A percentile compares a stretch with the other conserved stretches of the same genome.
phyloP scores from a whole-genome alignment of 495 filamentous ascomycete species.

The Sphaerosporella brunnea region DNA sequence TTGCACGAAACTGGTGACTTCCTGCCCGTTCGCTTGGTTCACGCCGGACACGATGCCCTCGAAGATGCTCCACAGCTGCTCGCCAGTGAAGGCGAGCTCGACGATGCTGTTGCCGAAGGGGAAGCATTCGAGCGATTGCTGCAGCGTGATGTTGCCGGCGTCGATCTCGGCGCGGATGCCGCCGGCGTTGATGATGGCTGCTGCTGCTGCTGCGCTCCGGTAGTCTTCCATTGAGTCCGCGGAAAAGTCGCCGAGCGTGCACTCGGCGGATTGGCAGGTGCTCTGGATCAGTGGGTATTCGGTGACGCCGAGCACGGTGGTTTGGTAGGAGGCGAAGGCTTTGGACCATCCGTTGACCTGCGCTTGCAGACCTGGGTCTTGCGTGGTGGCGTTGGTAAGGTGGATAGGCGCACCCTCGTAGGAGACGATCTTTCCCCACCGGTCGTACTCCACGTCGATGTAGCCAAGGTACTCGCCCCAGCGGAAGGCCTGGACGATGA shows the following conservation, averaged over 20 bases:
- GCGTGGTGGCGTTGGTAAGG: slow-evolving; percentile 35
- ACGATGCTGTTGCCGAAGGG: slow-evolving; percentile 42
- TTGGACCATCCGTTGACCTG: slow-evolving; percentile 35
- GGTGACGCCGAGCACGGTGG: slow-evolving; percentile 32
- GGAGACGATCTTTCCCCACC: slow-evolving; percentile 34
- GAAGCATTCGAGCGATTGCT: slow-evolving; percentile 38
- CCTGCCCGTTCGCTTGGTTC: slow-evolving; percentile 32
- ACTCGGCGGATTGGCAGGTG: slow-evolving; percentile 36
- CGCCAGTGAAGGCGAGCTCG: slow-evolving; percentile 31
- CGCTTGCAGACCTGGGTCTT: slow-evolving; percentile 34
- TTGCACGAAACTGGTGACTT: slow-evolving; percentile 37
- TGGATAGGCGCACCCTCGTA: slow-evolving; percentile 42
- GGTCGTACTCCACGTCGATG: slow-evolving; percentile 39
- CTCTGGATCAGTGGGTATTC: slow-evolving; percentile 35
- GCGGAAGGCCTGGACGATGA: slow-evolving; percentile 38
- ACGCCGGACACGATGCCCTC: slow-evolving; percentile 33
- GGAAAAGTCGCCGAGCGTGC: slow-evolving; percentile 36
- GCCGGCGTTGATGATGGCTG: slow-evolving; percentile 37
- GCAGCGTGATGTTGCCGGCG: slow-evolving; percentile 34
- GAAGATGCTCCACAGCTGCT: slow-evolving; percentile 34
- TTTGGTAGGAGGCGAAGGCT: slow-evolving; percentile 36
- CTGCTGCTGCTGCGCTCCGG: too few relatives aligned
- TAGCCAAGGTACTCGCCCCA: slow-evolving; percentile 45
- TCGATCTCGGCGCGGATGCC: slow-evolving; percentile 41
- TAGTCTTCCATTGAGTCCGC: slow-evolving; percentile 38